A percentile compares a stretch with the other conserved stretches of the same genome.
phyloP scores from a whole-genome alignment of 2,329 filamentous ascomycete species.

The Verruconis gallopava region DNA sequence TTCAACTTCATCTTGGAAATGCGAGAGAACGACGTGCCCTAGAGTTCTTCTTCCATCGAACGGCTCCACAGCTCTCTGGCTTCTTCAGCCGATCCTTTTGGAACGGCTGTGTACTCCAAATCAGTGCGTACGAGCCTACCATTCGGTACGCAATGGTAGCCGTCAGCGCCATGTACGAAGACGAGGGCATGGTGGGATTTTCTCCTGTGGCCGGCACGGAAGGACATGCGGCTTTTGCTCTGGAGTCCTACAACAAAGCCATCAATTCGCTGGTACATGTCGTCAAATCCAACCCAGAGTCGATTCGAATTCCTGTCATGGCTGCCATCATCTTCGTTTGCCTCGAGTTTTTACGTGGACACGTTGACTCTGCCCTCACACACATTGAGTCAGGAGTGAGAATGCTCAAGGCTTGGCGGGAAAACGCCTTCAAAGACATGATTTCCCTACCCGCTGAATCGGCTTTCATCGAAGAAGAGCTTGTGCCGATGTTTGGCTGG shows the following conservation, averaged over 20 bases:
- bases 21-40: conserved; percentile 1
- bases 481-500: conserved; percentile 6
- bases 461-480: conserved; percentile 5
- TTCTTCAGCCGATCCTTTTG: conserved; percentile 5
- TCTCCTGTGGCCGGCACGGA: conserved; percentile 4
- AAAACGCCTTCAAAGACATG: not conserved
- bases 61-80: conserved; percentile 4
- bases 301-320: conserved; percentile 8
- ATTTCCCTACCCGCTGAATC: not conserved
- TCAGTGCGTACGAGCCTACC: conserved; percentile 5
- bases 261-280: conserved; percentile 2
- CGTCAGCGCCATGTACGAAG: conserved; percentile 7
- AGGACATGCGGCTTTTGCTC: conserved; percentile 1
- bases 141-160: conserved; percentile 7
- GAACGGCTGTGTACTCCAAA: conserved; percentile 7
- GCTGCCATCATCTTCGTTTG: conserved; percentile 9
- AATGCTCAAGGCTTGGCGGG: conserved; percentile 6
- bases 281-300: conserved; percentile 2
- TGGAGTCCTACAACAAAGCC: conserved; percentile 6
- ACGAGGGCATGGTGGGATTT: conserved; percentile 1
- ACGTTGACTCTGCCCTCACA: conserved; percentile 6
- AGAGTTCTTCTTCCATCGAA: conserved; percentile 8
- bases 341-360: conserved; percentile 8
- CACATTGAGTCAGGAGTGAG: conserved; percentile 9
- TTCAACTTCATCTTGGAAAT: not conserved